Percentiles rank a stretch among this genome's conserved stretches.
These are phyloP conservation scores for Fomitopsis pulvina DNA, from an alignment of 768 basidiomycete genomes.

Conservation along the genomic window DNA sequence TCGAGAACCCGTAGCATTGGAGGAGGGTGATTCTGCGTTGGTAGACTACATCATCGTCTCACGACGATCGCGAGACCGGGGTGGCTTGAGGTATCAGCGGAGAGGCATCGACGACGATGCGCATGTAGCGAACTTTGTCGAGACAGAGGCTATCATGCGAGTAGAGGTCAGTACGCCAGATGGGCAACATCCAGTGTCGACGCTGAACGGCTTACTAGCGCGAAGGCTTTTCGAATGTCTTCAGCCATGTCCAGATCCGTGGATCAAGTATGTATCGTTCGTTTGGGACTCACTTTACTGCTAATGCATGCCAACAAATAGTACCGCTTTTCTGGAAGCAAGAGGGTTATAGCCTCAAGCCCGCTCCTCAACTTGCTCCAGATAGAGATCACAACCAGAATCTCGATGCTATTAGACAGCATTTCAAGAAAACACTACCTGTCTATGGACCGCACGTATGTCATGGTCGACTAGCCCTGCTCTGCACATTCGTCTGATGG, in stretches of 20 bases:
- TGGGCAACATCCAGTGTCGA: neutral
- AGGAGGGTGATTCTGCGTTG: slow-evolving; percentile 29
- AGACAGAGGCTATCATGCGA: slow-evolving; percentile 85
- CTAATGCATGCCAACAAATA: slow-evolving; percentile 23
- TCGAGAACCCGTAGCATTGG: slow-evolving; percentile 34
- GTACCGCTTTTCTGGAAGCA: slow-evolving; percentile 95
- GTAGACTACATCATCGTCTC: slow-evolving; percentile 83
- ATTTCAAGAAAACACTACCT: slow-evolving; percentile 60
- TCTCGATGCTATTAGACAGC: slow-evolving; percentile 60
- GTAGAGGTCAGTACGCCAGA: slow-evolving; percentile 57
- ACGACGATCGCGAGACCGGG: slow-evolving; percentile 80
- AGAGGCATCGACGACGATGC: slow-evolving; percentile 92
- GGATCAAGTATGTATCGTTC: slow-evolving; percentile 69
- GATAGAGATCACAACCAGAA: slow-evolving; percentile 73
- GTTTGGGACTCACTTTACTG: neutral
- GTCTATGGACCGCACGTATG: slow-evolving; percentile 76
- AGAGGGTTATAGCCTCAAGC: slow-evolving; percentile 79
- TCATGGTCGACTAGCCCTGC: slow-evolving; percentile 5
- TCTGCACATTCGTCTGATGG: neutral
- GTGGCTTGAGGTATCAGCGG: slow-evolving; percentile 91
- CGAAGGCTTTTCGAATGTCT: slow-evolving; percentile 68
- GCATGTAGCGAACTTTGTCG: slow-evolving; percentile 92
- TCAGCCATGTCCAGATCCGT: slow-evolving; percentile 85
- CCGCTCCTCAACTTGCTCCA: slow-evolving; percentile 69
- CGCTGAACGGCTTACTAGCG: slow-evolving; percentile 38